Evolutionary conservation across 2,329 filamentous ascomycete genomes (phyloP), one percentile per base, ranked within the genome.

Genomic region (Scedosporium dehoogii): DNA sequence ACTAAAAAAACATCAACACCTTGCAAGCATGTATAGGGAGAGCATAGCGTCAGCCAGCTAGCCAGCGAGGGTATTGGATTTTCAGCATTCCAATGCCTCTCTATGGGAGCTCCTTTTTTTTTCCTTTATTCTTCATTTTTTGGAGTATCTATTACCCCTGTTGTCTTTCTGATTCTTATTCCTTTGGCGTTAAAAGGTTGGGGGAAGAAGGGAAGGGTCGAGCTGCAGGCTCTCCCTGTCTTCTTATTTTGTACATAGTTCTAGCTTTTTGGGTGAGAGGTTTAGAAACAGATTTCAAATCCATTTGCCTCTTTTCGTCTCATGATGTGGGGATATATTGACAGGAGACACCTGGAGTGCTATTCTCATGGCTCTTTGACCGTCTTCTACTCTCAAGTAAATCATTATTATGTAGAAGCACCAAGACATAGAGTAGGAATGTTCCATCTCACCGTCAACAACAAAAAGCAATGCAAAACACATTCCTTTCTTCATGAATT

Each of bases 231-330:
- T 55, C 29, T 55, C 51, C 51, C 18, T 55, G 12, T 18, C 23
- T 48, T 21, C 18, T n/a, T 48, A 18, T 46, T 48, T n/a, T 48
- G 7, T 21, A 48, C 16, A 48, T 48, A 48, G 44, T 48, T 38
- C 44, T 48, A 48, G 44, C 44, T 48, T 48, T 48, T 18, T 48
- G 16, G n/a, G 44, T n/a, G 18, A 21, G 16, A 48, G 44, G 44
- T 48, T 21, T 9, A 48, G 9, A 48, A 18, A 7, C 16, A 21
- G 9, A 63, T 63, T 62, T 70, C 67, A 21, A 48, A 48, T 48
- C 18, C 44, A 21, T 3, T 2, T 10, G n/a, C 21, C 29, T 33
- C 29, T 21, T 48, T 48, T 48, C 14, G 12, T 38, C 10, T 38
- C 3, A 10, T 38, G 33, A 38, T 38, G 3, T 38, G 3, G 10